Conservation (phyloP, 1,139 yeast species). For the Yamadazyma atlantica region DNA sequence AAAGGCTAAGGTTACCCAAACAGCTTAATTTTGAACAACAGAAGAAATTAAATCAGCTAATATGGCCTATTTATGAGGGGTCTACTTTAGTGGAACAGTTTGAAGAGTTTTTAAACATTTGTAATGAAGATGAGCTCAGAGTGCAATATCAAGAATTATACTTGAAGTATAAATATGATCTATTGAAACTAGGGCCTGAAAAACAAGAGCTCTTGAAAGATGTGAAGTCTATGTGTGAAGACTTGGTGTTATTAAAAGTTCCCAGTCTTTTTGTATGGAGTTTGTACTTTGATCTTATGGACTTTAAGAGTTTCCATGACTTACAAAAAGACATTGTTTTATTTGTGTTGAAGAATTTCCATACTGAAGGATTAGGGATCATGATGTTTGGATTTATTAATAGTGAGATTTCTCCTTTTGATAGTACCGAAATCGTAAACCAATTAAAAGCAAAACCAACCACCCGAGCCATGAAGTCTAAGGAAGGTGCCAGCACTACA, state of each 20-base stretch:
- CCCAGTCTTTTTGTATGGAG: conserved; percentile 71
- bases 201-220: conserved; percentile 32
- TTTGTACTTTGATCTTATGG: conserved; percentile 74
- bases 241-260: conserved; percentile 68
- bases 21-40: conserved; percentile 31
- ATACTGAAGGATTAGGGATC: conserved; percentile 61
- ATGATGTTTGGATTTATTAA: conserved; percentile 58
- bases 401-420: conserved; percentile 70
- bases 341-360: conserved; percentile 57
- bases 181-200: conserved; percentile 49
- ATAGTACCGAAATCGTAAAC: conserved; percentile 23
- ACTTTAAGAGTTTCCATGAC: conserved; percentile 48
- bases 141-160: conserved; percentile 58
- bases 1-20: conserved; percentile 41
- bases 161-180: conserved; percentile 55
- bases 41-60: conserved; percentile 35
- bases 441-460: conserved; percentile 6
- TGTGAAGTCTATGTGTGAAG: conserved; percentile 61
- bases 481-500: conserved; percentile 16
- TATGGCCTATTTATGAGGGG: conserved; percentile 49
- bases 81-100: conserved; percentile 57
- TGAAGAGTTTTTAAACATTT: conserved; percentile 54
- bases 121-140: conserved; percentile 64
- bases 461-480: conserved; percentile 13
- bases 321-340: conserved; percentile 49